A percentile compares a stretch with the other conserved stretches of the same genome.
phyloP scores from a whole-genome alignment of 345 rosid genomes.

The Psidium guajava region DNA sequence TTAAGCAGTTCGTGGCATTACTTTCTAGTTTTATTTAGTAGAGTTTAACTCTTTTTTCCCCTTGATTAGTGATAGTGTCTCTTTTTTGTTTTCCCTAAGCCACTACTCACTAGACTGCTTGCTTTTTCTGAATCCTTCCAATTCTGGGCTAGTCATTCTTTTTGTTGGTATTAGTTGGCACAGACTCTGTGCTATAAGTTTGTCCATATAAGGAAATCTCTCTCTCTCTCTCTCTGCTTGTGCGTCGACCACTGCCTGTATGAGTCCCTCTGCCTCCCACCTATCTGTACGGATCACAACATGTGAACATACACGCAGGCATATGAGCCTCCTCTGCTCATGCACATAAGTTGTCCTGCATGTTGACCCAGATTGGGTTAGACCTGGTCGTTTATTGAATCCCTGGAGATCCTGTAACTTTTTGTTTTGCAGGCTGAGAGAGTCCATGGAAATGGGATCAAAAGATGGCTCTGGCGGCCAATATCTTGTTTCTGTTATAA shows the following conservation, averaged over 20 bases:
- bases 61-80: background rate
- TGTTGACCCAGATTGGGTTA: background rate
- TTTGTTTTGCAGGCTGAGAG: constrained; percentile 1
- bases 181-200: background rate
- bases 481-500: background rate
- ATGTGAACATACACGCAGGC: background rate
- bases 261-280: background rate
- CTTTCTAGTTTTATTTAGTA: background rate
- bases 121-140: background rate
- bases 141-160: background rate
- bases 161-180: background rate
- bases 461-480: background rate
- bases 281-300: background rate
- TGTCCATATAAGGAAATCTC: background rate
- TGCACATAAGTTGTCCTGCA: background rate
- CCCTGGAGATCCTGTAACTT: background rate
- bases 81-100: background rate
- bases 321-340: background rate
- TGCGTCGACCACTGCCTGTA: background rate
- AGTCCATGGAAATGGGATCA: background rate
- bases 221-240: background rate
- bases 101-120: background rate
- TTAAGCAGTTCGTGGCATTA: background rate
- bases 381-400: background rate
- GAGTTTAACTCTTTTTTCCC: background rate